Conservation (phyloP, 352 stramenopile genomes). For the Elongisporangium senticosum region DNA sequence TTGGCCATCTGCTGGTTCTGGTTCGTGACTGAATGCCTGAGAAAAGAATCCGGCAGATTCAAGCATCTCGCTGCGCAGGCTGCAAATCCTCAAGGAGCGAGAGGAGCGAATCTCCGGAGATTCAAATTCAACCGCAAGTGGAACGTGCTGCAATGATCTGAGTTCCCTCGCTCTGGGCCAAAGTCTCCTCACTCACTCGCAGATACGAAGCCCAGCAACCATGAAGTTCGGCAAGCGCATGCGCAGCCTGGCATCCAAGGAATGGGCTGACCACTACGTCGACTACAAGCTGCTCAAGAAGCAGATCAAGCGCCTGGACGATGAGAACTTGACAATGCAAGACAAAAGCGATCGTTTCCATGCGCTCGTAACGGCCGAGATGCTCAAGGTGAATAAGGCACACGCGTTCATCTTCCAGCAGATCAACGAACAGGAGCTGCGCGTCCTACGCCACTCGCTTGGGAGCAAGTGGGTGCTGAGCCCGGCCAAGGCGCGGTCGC, state of each 20-base stretch:
- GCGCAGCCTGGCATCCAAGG: slow-evolving; percentile 46
- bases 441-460: slow-evolving; percentile 25
- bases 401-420: slow-evolving; percentile 53
- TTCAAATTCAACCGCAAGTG: background rate
- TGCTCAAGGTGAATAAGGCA: slow-evolving; percentile 53
- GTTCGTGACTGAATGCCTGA: background rate
- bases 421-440: slow-evolving; percentile 32
- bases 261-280: slow-evolving; percentile 66
- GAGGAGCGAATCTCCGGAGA: background rate
- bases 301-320: slow-evolving; percentile 37
- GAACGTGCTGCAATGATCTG: background rate
- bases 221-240: slow-evolving; percentile 87
- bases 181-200: background rate
- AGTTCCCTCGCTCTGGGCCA: background rate
- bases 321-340: background rate
- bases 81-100: background rate
- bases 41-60: background rate
- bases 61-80: background rate
- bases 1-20: background rate
- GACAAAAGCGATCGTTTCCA: slow-evolving; percentile 16
- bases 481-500: slow-evolving; percentile 35
- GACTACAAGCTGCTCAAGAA: slow-evolving; percentile 82
- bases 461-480: slow-evolving; percentile 59
- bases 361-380: slow-evolving; percentile 33
- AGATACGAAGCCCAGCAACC: background rate